Evolutionary conservation across 1,139 yeast genomes (phyloP), one percentile per base, ranked within the genome.

Genomic region (Ogataea hybrid): DNA sequence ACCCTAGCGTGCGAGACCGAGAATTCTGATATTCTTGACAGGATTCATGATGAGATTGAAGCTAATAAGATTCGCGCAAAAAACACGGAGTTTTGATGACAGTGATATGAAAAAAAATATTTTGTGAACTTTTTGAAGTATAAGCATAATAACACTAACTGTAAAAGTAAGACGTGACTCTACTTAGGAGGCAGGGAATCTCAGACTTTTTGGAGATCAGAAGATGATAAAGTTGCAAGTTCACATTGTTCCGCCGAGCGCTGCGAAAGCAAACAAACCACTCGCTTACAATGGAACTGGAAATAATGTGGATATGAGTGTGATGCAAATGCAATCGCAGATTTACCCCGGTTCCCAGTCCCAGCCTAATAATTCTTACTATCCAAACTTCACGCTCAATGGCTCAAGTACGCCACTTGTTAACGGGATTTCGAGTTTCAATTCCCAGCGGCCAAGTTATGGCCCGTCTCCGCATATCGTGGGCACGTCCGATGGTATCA

Each of bases 211-310:
- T 11, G n/a, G 11, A 17, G 14, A n/a, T 2, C 9, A 8, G 22
- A 16, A 30, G 9, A 68, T 68, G 73, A 50, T 69, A 44, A 69
- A 68, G 43, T 53, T 69, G 7, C 72, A 68, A 45, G 69, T 69
- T 8, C 58, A 67, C 20, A 54, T 69, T 7, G 64, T 69, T 21
- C 68, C 72, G 11, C 69, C 69, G 12, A 63, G 68, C 42, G 58
- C 59, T 3, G n/a, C 31, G 17, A 35, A 32, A 9, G 23, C 17
- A n/a, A 23, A 28, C 14, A 17, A 11, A 9, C 9, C 37, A 2
- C 9, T 14, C 15, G 6, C 28, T 10, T 28, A 22, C 10, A 39
- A 37, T 31, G 31, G 32, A 6, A 15, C 38, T 5, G 38, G 22
- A 28, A 30, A 36, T 32, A 41, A 36, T 30, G 27, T 15, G 11